These are phyloP conservation scores for Plasmodium fragile DNA, from an alignment of 169 alveolate species.

Conservation along the genomic window DNA sequence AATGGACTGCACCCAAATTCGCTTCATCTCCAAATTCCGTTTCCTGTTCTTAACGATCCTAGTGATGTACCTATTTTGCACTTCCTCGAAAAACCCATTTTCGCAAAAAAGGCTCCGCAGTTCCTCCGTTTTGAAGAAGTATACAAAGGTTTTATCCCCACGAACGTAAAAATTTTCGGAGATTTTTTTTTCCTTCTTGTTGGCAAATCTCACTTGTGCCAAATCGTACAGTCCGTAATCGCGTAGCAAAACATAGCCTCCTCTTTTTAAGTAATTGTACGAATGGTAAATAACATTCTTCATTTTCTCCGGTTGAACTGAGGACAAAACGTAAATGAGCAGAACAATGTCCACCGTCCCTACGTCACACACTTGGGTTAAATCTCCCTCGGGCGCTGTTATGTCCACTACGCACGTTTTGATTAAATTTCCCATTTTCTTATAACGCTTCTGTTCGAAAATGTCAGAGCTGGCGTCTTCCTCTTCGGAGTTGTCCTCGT, in stretches of 20 bases:
- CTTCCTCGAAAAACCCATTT: constrained; percentile 43
- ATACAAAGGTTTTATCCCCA: constrained; percentile 93
- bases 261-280: constrained; percentile 87
- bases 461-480: constrained; percentile 5
- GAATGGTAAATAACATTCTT: constrained; percentile 83
- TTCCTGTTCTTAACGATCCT: constrained; percentile 72
- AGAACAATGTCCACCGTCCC: constrained; percentile 89
- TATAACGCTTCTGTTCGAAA: constrained; percentile 26
- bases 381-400: background rate
- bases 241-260: constrained; percentile 92
- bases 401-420: constrained; percentile 78
- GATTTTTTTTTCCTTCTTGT: constrained; percentile 89
- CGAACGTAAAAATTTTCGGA: constrained; percentile 93
- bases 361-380: constrained; percentile 38
- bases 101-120: constrained; percentile 80
- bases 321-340: constrained; percentile 91
- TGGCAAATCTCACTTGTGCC: constrained; percentile 92
- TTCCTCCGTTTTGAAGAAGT: constrained; percentile 90
- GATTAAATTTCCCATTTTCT: constrained; percentile 70
- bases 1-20: constrained; percentile 76
- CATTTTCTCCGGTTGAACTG: constrained; percentile 93
- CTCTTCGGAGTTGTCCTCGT: background rate
- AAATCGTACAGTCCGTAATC: constrained; percentile 95
- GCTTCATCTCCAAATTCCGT: constrained; percentile 62
- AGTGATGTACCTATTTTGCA: constrained; percentile 61